Conservation (phyloP, 768 basidiomycete genomes). For the Suillus clintonianus region DNA sequence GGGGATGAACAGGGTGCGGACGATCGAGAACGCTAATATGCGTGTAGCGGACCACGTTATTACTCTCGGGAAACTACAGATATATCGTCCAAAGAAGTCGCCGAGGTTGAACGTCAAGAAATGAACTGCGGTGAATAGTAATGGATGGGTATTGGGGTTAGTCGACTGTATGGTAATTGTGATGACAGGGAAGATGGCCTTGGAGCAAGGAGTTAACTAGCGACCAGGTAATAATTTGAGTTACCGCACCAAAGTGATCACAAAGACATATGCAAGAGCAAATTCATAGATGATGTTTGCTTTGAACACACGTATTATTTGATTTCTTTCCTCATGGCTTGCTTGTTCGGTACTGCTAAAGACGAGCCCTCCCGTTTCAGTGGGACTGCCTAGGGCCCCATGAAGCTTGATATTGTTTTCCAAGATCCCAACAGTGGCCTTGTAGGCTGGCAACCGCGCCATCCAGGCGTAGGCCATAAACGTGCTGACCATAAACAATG, state of each 20-base stretch:
- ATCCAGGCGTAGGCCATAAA: slow-evolving; percentile 58
- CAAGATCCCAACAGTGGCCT: slow-evolving; percentile 47
- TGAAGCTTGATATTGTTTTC: slow-evolving; percentile 37
- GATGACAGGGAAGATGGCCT: slow-evolving; percentile 89
- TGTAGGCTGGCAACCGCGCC: slow-evolving; percentile 59
- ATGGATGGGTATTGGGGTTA: slow-evolving; percentile 66
- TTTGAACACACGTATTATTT: slow-evolving; percentile 58
- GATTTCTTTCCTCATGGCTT: slow-evolving; percentile 38
- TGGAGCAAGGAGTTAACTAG: slow-evolving; percentile 9
- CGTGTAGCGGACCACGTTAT: slow-evolving; percentile 68
- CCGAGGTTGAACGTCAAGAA: slow-evolving; percentile 79
- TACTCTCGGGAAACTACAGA: slow-evolving; percentile 65
- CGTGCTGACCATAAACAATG: slow-evolving; percentile 60
- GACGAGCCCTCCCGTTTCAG: slow-evolving; percentile 39
- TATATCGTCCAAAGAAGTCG: slow-evolving; percentile 69
- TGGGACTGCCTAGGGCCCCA: slow-evolving; percentile 22
- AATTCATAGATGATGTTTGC: slow-evolving; percentile 70
- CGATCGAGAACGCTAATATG: slow-evolving; percentile 62
- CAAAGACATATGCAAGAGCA: slow-evolving; percentile 73
- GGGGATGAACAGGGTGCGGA: slow-evolving; percentile 82
- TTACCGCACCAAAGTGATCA: slow-evolving; percentile 71
- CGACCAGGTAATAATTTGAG: neutral
- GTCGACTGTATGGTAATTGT: slow-evolving; percentile 75
- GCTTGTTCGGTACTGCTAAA: slow-evolving; percentile 25
- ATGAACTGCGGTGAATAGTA: slow-evolving; percentile 77